Evolutionary conservation across 2,329 filamentous ascomycete species (phyloP), one percentile per base, ranked within the genome.

Genomic region (Pseudopyricularia javanii): DNA sequence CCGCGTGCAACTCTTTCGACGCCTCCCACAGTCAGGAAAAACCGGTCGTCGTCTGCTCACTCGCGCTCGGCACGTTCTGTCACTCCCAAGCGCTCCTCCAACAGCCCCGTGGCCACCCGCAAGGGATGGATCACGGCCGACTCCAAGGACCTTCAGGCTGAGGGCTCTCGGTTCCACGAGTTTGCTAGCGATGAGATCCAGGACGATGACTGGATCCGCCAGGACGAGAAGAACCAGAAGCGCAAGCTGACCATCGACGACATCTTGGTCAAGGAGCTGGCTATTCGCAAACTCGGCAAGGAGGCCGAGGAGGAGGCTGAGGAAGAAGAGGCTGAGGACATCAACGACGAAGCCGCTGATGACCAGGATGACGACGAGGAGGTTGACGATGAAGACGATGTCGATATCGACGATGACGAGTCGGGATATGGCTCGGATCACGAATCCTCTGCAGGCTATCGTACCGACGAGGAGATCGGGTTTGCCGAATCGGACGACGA

Each of bases 301-400:
- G 91, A 98, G 68, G 93, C 84, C 1, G 93, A 97, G 63, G 88
- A 94, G 61, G 93, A 97, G 68, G 91, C 83, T 4, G 72, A 85
- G 9, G 75, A 86, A 53, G 85, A 88, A 53, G 83, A 88, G 50
- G 82, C 85, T n/a, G 82, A 84, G 7, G 73, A 78, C 4, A 61
- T 63, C 17, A 65, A 66, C 2, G 70, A 70, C 8, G 70, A 72
- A 12, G 63, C 67, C 3, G 63, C 63, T 26, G 67, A 70, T 14
- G 68, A 72, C 1, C 71, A 73, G 8, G 68, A 71, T 7, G 70
- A 72, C 12, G 68, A 73, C 7, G 69, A 70, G 3, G 70, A 74
- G 1, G 72, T 74, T 0, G 70, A 72, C 0, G 72, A 73, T 0
- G 72, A 76, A 0, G 69, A 74, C 2, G 75, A 74, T 9, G 70